These are phyloP conservation scores for Botryosphaeria dothidea DNA, from an alignment of 2,329 filamentous ascomycete species.

Conservation along the genomic window DNA sequence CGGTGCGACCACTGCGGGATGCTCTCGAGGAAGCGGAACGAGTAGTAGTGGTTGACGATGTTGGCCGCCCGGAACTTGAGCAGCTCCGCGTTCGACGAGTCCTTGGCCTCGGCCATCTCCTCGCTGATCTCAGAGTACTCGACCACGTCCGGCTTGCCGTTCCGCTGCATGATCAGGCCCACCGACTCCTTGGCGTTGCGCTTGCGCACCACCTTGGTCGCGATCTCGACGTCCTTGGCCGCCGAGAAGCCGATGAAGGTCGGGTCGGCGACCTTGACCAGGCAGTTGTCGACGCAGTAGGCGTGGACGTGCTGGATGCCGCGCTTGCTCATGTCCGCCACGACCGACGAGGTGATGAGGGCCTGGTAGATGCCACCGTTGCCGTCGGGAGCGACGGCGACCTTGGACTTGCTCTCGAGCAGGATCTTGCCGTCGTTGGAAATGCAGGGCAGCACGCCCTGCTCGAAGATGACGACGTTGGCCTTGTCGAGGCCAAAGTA, in stretches of 20 bases:
- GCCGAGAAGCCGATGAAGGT: constrained; percentile 93
- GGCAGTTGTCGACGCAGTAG: constrained; percentile 98
- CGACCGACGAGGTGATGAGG: constrained; percentile 74
- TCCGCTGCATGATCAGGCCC: constrained; percentile 90
- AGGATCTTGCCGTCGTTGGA: constrained; percentile 98
- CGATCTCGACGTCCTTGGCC: constrained; percentile 85
- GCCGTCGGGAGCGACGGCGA: constrained; percentile 93
- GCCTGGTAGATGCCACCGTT: constrained; percentile 97
- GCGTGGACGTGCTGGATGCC: constrained; percentile 94
- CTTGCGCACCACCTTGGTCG: constrained; percentile 99
- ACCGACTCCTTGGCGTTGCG: constrained; percentile 95
- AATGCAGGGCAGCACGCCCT: constrained; percentile 94
- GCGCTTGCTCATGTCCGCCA: constrained; percentile 84
- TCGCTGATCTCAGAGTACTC: constrained; percentile 97
- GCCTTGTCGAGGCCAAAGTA: constrained; percentile 87
- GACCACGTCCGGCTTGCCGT: constrained; percentile 94
- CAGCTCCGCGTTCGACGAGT: constrained; percentile 74
- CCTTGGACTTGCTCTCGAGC: constrained; percentile 83
- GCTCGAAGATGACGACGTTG: constrained; percentile 92
- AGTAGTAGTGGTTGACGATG: constrained; percentile 99
- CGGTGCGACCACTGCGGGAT: constrained; percentile 84
- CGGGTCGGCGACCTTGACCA: constrained; percentile 98
- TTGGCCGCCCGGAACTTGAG: constrained; percentile 97
- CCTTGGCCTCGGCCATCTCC: constrained; percentile 84
- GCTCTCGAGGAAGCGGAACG: constrained; percentile 84